Evolutionary conservation across 371 early-diverging fungal species (phyloP), one percentile per base, ranked within the genome.

Genomic region (Saksenaea vasiformis): DNA sequence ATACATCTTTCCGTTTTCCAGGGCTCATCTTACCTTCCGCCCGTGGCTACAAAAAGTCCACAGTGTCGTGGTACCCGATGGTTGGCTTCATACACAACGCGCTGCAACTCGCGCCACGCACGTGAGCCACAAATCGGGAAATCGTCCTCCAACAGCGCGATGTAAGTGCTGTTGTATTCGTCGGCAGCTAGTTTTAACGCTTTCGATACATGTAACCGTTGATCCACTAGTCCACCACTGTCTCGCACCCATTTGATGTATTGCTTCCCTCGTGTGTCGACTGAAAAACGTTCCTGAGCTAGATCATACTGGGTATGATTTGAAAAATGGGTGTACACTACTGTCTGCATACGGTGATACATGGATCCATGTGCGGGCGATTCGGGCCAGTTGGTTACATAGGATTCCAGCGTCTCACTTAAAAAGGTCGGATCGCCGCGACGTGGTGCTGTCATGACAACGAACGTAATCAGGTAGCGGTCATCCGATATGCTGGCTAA

Each of bases 41-140:
- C 83, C 9, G 83, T 83, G 17, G 79, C 83, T 1, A 83, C 74
- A 68, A 83, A 83, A 8, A 79, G 68, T 14, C 79, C 83, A 51
- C 83, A 83, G 59, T 80, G 83, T 34, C 70, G 61, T 24, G 75
- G 71, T 1, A 64, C 69, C 17, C 60, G 34, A 9, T 61, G 59
- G 55, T 77, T 68, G 8, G 83, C 83, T 37, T 70, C 59, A 35
- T 77, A 77, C 17, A 83, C 53, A 3, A 79, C 76, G 60, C 64
- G 71, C 43, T 77, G 61, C 60, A 83, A 66, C 31, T 70, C 68
- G 14, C 62, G 67, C 83, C 83, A 83, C 54, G 72, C 76, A 17
- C 57, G 58, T 0, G 72, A 64, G 15, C 69, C 69, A 41, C 83
- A 83, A 1, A 83, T 69, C 1, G 81, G 83, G 15, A 83, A 83